Evolutionary conservation across 768 basidiomycete species (phyloP), one percentile per base, ranked within the genome.

Genomic region (Serendipita sp.): DNA sequence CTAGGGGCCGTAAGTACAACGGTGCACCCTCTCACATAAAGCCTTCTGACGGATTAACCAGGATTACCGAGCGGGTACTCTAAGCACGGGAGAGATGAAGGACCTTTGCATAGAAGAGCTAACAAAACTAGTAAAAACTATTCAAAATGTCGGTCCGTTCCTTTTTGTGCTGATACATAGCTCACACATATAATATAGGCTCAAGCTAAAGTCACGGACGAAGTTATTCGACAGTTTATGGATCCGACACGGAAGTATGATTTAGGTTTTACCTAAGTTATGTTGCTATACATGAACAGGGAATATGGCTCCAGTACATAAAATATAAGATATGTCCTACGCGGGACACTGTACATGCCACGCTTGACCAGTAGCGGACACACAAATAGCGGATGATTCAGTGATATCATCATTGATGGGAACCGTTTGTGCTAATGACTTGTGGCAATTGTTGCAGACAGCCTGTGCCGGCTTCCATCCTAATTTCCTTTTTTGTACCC

Each of bases 31-130:
- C 66, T 11, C 28, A 65, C 23, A 62, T 51, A 10, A 35, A 47
- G 2, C 34, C 30, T 35, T 30, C 54, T 36, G 60, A 1, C 44
- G 36, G 44, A 16, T 68, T 58, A 67, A 28, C 18, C 68, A 97
- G 93, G 93, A 95, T 63, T 99, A 99, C 74, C 86, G 92, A 18
- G 81, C 88, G 16, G 96, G 96, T 0, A 81, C 79, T 44, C 72
- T 99, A 64, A 79, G 96, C 63, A 96, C 94, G 0, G 91, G 91
- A 3, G 85, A 98, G 73, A 76, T 99, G 69, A 99, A 99, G 77
- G 85, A 84, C 11, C 83, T 78, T 73, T 95, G 91, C 71, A 97
- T 98, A 66, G 80, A 83, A 64, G 68, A 85, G 60, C 73, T 99
- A 11, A 93, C 96, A 73, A 76, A 80, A 23, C 89, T 96, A 64